Evolutionary conservation across 352 stramenopile genomes (phyloP).

Genomic region (Globisporangium abappressorium): DNA sequence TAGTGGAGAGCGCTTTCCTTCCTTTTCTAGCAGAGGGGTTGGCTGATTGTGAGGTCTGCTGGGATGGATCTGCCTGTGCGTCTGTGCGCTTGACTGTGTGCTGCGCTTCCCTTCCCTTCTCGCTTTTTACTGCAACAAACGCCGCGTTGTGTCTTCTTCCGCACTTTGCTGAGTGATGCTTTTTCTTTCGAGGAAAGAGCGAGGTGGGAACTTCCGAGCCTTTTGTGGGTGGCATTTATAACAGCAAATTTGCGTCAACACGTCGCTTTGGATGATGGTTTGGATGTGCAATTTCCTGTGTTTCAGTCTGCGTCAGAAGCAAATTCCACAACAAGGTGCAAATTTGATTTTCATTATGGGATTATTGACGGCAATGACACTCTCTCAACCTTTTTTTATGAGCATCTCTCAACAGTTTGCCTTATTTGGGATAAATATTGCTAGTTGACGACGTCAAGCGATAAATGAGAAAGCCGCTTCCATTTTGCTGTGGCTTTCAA

Average conservation of each 20-base stretch:
- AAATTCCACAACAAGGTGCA: background rate
- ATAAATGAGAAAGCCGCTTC: background rate
- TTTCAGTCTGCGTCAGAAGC: background rate
- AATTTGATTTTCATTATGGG: background rate
- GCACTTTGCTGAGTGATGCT: background rate
- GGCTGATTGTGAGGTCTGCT: background rate
- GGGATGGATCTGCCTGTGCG: background rate
- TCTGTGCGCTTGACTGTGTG: background rate
- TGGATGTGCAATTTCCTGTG: background rate
- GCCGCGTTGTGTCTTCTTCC: background rate
- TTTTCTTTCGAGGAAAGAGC: background rate
- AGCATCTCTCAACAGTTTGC: background rate
- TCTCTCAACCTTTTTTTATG: background rate
- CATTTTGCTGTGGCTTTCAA: background rate
- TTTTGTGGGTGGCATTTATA: background rate
- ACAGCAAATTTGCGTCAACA: background rate
- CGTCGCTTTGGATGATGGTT: background rate
- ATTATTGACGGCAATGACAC: background rate
- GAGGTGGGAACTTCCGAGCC: background rate
- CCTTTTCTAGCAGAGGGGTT: background rate
- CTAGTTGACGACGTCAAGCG: background rate
- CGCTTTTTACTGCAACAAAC: background rate
- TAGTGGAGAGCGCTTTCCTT: background rate
- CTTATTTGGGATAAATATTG: background rate
- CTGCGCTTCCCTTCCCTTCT: background rate